Evolutionary conservation across 2,329 filamentous ascomycete species (phyloP), one percentile per base, ranked within the genome.

Genomic region (Gremmenia infestans): DNA sequence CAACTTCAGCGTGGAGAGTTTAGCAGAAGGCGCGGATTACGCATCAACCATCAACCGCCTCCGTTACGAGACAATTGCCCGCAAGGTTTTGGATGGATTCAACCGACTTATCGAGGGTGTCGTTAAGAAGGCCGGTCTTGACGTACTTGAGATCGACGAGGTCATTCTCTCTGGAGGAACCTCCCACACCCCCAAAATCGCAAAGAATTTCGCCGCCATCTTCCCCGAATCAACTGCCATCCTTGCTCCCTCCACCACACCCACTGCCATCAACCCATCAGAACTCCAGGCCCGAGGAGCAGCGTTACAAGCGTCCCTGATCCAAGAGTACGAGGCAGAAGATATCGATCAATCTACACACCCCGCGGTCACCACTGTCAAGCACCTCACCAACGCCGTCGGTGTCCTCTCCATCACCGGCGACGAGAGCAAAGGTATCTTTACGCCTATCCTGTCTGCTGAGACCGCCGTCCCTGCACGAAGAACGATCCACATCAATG

Each of bases 311-410:
- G 94, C 94, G 39, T 95, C 87, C 58, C 79, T 99, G 61, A 91
- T 99, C 72, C 86, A 92, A 73, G 93, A 96, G 73, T 99, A 96
- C 74, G 94, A 99, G 67, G 81, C 85, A 65, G 86, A 91, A 63
- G 93, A 97, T 71, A 95, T 99, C 65, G 89, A 95, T 72, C 92
- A 97, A 80, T 96, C 90, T 60, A 96, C 91, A 48, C 93, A 99
- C 78, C 87, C 94, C 52, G 90, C 91, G 70, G 91, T 99, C 62
- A 97, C 93, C 36, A 93, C 92, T 15, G 91, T 95, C 52, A 91
- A 91, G 67, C 94, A 99, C 77, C 86, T 96, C 61, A 80, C 84
- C 66, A 88, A 92, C 70, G 89, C 93, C 60, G 89, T 99, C 61
- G 94, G 94, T 71, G 88, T 97, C 52, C 81, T 96, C 61, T 83